Evolutionary conservation across 2,329 filamentous ascomycete species (phyloP).

Genomic region (Chaetomium strumarium): DNA sequence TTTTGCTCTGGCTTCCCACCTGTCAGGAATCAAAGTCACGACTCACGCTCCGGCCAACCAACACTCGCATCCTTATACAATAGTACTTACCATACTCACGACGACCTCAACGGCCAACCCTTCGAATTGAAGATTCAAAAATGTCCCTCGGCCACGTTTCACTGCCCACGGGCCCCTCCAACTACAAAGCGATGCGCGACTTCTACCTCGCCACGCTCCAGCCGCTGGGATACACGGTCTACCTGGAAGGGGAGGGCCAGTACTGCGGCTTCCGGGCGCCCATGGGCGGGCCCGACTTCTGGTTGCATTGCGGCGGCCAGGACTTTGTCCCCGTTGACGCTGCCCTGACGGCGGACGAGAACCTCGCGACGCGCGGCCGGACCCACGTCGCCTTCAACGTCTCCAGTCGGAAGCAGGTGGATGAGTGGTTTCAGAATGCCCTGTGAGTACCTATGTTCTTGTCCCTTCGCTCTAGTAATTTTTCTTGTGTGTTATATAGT

Average conservation of each 20-base stretch:
- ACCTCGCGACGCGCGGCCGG: neutral
- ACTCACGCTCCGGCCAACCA: too few species aligned
- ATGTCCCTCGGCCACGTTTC: constrained; percentile 17
- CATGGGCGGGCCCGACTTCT: constrained; percentile 14
- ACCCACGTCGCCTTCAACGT: constrained; percentile 18
- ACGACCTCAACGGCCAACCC: too few species aligned
- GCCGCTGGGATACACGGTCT: constrained; percentile 19
- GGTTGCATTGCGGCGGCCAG: constrained; percentile 16
- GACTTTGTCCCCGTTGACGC: constrained; percentile 3
- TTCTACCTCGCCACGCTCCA: constrained; percentile 18
- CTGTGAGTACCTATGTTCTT: too few species aligned
- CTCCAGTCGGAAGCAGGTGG: constrained; percentile 8
- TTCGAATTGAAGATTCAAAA: too few species aligned
- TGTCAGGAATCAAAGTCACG: too few species aligned
- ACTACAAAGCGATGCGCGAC: constrained; percentile 18
- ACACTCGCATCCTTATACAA: too few species aligned
- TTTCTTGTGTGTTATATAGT: too few species aligned
- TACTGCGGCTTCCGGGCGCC: constrained; percentile 10
- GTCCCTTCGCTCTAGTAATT: too few species aligned
- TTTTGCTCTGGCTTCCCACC: too few species aligned
- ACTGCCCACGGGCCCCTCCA: constrained; percentile 12
- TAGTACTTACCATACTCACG: too few species aligned
- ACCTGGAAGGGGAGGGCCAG: constrained; percentile 10
- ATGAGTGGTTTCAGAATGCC: constrained; percentile 17
- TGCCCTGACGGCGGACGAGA: constrained; percentile 4